These are phyloP conservation scores for Biancaea sappan DNA, from an alignment of 306 rosid genomes.

Conservation along the genomic window DNA sequence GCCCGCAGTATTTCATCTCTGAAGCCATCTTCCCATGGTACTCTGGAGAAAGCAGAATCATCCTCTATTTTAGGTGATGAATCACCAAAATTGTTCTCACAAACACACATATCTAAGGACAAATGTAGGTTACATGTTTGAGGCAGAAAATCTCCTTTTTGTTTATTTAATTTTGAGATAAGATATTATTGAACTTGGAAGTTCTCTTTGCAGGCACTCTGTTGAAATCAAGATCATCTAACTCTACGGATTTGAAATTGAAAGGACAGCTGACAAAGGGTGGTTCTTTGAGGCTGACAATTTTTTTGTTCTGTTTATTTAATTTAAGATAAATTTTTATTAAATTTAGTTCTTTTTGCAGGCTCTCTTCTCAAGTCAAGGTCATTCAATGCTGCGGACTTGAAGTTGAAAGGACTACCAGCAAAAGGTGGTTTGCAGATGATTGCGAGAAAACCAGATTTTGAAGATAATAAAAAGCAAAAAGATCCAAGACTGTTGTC, in stretches of 20 bases:
- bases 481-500: conserved; percentile 1
- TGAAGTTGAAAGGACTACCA: conserved; percentile 15
- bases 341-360: neutral
- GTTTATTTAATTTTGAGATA: neutral
- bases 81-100: neutral
- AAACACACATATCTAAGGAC: neutral
- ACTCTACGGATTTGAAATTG: neutral
- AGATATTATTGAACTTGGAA: neutral
- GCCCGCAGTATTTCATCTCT: neutral
- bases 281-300: neutral
- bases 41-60: neutral
- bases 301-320: conserved; percentile 3
- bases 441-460: neutral
- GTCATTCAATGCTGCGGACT: conserved; percentile 11
- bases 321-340: neutral
- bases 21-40: neutral
- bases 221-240: conserved; percentile 31
- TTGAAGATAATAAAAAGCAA: conserved; percentile 14
- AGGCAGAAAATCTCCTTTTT: neutral
- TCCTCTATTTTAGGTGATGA: neutral
- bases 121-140: conserved; percentile 12
- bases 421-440: neutral
- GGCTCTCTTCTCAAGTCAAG: conserved; percentile 27
- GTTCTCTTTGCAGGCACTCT: conserved; percentile 17
- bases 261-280: conserved; percentile 12